Evolutionary conservation across 2,329 filamentous ascomycete species (phyloP), one percentile per base, ranked within the genome.

Genomic region (Colletotrichum sojae): DNA sequence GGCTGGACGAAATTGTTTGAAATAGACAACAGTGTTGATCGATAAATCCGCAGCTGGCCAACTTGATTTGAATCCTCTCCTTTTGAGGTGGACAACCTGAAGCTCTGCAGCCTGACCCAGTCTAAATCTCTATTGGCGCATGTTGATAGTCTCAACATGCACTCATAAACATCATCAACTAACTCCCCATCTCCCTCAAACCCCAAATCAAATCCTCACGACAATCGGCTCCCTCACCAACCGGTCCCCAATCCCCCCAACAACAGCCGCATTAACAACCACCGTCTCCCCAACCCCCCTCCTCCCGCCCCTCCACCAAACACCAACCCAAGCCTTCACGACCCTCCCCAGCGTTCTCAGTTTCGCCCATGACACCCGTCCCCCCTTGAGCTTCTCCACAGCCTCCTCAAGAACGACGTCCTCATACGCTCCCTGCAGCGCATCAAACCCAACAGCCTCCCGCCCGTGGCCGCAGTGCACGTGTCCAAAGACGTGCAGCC

Each of bases 401-500:
- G 60, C 48, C 3, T 55, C 48, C 2, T 61, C 62, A 0, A 53
- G 18, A 9, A 71, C 61, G 6, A 72, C 63, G 2, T 27, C 48
- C 53, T 76, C 75, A 49, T 75, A 79, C 25, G 72, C 71, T 20
- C 60, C 53, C 71, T 76, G 77, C 13, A 78, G n/a, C 16, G 20
- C 48, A 57, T 81, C 76, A 49, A 78, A 80, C 2, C 59, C 63
- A 12, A 76, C 46, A 60, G 66, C 69, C 56, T 83, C 79, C 16
- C 71, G 70, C 1, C 81, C 80, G 9, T 75, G 72, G 0, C 75
- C 78, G 18, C 67, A 77, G 52, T 83, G 80, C 5, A 83, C 75
- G 53, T 83, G 81, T 1, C 81, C 80, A 57, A 81, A 83, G 5
- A 83, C 76, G 52, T 77, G 75, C 9, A 82, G 70, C n/a, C 62